Evolutionary conservation across 2,329 filamentous ascomycete genomes (phyloP).

Genomic region (Reticulascus tulasneorum): DNA sequence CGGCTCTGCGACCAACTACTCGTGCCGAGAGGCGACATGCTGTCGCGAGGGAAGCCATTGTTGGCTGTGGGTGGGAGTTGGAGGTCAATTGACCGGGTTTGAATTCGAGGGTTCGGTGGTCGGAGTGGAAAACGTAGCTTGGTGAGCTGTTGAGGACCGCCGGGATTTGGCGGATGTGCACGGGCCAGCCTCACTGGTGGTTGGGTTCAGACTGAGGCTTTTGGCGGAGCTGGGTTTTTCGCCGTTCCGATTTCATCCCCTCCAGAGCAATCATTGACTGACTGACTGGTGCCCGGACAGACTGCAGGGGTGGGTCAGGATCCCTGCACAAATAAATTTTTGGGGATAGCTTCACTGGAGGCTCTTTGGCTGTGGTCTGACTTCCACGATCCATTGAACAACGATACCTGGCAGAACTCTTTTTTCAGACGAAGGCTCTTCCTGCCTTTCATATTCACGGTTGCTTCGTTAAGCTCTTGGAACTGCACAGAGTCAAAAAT

Average conservation of each 20-base stretch:
- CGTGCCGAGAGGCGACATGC: constrained; percentile 62
- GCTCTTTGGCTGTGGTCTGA: background rate
- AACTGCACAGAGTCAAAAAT: background rate
- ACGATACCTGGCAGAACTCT: background rate
- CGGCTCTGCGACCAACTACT: constrained; percentile 50
- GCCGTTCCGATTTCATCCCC: too few species aligned
- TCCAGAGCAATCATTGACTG: too few species aligned
- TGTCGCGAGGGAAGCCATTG: constrained; percentile 64
- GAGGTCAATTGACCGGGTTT: constrained; percentile 21
- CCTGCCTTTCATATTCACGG: background rate
- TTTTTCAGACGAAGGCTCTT: background rate
- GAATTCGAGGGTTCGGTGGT: too few species aligned
- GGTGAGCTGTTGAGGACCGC: constrained; percentile 28
- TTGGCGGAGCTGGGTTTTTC: too few species aligned
- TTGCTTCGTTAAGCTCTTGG: background rate
- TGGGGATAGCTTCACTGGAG: constrained; percentile 13
- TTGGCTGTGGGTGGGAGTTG: constrained; percentile 14
- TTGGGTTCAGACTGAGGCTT: too few species aligned
- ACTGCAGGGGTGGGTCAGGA: too few species aligned
- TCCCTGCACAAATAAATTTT: constrained; percentile 11
- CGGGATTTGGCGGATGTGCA: constrained; percentile 23
- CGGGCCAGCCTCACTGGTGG: constrained; percentile 11
- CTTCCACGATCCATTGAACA: background rate
- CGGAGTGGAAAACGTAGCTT: constrained; percentile 17
- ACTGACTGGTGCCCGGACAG: too few species aligned